Conservation (phyloP, 2,329 filamentous ascomycete species). For the Aspergillus brasiliensis region DNA sequence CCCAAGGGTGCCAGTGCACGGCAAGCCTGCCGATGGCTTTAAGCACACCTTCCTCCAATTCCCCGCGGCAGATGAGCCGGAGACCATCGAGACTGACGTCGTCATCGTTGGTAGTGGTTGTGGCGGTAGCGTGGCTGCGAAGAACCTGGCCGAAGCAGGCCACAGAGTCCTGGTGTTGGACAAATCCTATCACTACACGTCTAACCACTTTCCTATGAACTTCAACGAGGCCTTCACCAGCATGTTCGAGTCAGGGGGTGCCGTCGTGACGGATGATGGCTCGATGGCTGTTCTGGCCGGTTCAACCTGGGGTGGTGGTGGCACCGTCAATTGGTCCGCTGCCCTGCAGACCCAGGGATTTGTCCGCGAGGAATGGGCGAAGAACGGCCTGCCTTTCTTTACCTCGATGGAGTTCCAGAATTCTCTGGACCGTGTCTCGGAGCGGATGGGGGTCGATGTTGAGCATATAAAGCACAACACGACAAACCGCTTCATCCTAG, state of each 20-base stretch:
- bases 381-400: constrained; percentile 70
- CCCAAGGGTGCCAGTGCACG: constrained; percentile 57
- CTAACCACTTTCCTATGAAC: constrained; percentile 73
- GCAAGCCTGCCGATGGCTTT: constrained; percentile 53
- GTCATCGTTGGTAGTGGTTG: constrained; percentile 86
- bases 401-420: constrained; percentile 72
- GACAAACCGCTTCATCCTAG: constrained; percentile 70
- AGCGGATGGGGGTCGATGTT: constrained; percentile 73
- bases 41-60: constrained; percentile 62
- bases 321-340: constrained; percentile 82
- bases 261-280: constrained; percentile 58
- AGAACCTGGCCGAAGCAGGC: constrained; percentile 76
- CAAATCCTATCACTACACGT: constrained; percentile 75
- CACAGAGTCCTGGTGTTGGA: constrained; percentile 78
- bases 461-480: constrained; percentile 71
- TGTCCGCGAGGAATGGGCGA: constrained; percentile 80
- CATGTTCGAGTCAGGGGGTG: constrained; percentile 70
- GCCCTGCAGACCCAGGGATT: constrained; percentile 69
- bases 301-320: constrained; percentile 79
- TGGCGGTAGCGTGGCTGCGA: constrained; percentile 79
- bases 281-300: constrained; percentile 67
- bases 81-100: constrained; percentile 74
- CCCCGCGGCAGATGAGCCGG: constrained; percentile 54
- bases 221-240: constrained; percentile 61
- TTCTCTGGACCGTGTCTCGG: constrained; percentile 77